phyloP scores from a whole-genome alignment of 2,329 filamentous ascomycete genomes.

The Aspergillus quadrilineatus region DNA sequence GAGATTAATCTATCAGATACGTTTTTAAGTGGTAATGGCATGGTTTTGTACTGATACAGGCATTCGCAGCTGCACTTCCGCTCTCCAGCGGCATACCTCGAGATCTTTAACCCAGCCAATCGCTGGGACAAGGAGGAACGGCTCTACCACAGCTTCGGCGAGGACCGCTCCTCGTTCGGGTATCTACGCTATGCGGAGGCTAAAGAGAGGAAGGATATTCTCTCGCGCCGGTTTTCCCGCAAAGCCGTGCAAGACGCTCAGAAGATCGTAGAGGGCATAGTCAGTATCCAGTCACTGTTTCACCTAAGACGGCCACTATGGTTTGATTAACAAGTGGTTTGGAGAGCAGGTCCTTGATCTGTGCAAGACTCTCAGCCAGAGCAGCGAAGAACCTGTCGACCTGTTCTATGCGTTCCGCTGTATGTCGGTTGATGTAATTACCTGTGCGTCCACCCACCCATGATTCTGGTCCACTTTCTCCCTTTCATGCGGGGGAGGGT shows the following conservation, averaged over 20 bases:
- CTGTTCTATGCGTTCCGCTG: conserved; percentile 11
- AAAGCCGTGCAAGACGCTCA: conserved; percentile 2
- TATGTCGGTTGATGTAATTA: conserved; percentile 10
- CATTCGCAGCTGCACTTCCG: conserved; percentile 6
- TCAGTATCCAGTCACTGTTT: background rate
- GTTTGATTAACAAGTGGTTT: too few species aligned
- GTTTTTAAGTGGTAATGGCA: too few species aligned
- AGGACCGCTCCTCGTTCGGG: conserved; percentile 11
- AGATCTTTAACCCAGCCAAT: conserved; percentile 6
- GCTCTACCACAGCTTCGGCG: conserved; percentile 9
- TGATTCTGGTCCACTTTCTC: background rate
- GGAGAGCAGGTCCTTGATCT: background rate
- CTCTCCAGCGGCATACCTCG: background rate
- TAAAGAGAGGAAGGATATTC: conserved; percentile 9
- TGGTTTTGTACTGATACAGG: background rate
- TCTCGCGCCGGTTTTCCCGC: conserved; percentile 5
- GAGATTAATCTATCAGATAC: background rate
- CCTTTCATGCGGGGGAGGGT: background rate
- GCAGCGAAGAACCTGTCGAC: background rate
- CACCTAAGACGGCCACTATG: background rate
- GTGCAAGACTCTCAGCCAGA: conserved; percentile 1
- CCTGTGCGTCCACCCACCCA: background rate
- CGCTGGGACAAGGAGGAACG: conserved; percentile 10
- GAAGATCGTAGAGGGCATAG: conserved; percentile 1
- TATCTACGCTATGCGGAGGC: conserved; percentile 4